Conservation (phyloP, 495 filamentous ascomycete genomes). For the Penicillium bovifimosum region DNA sequence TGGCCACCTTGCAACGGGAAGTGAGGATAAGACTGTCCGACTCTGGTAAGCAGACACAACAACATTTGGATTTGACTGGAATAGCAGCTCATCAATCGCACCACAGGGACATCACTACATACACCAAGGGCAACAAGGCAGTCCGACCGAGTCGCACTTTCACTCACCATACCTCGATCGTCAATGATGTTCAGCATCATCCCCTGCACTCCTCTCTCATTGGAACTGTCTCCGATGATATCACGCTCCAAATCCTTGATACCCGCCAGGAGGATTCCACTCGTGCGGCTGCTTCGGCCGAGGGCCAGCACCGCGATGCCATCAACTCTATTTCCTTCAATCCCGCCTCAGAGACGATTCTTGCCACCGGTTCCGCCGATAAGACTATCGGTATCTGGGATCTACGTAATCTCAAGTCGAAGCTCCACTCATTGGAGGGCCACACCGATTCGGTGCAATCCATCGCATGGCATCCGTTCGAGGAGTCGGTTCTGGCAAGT, state of each 20-base stretch:
- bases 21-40: slow-evolving; percentile 82
- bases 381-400: slow-evolving; percentile 96
- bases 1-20: slow-evolving; percentile 82
- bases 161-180: slow-evolving; percentile 81
- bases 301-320: slow-evolving; percentile 75
- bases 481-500: slow-evolving; percentile 81
- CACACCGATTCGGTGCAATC: slow-evolving; percentile 87
- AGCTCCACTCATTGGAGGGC: slow-evolving; percentile 77
- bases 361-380: slow-evolving; percentile 91
- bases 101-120: slow-evolving; percentile 69
- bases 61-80: neutral
- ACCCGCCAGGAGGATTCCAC: slow-evolving; percentile 60
- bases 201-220: slow-evolving; percentile 75
- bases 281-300: slow-evolving; percentile 55
- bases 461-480: slow-evolving; percentile 87
- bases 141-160: slow-evolving; percentile 68
- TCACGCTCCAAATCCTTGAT: slow-evolving; percentile 89
- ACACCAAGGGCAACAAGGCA: slow-evolving; percentile 61
- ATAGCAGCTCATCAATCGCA: slow-evolving; percentile 3
- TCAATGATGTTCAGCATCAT: slow-evolving; percentile 96
- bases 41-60: slow-evolving; percentile 61
- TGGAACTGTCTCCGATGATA: slow-evolving; percentile 91
- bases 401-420: slow-evolving; percentile 77
- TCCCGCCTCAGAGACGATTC: slow-evolving; percentile 73
- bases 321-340: slow-evolving; percentile 95